Percentiles rank a stretch among this genome's conserved stretches.
Evolutionary conservation across 306 rosid genomes (phyloP).

Genomic region (Prunus mira): DNA sequence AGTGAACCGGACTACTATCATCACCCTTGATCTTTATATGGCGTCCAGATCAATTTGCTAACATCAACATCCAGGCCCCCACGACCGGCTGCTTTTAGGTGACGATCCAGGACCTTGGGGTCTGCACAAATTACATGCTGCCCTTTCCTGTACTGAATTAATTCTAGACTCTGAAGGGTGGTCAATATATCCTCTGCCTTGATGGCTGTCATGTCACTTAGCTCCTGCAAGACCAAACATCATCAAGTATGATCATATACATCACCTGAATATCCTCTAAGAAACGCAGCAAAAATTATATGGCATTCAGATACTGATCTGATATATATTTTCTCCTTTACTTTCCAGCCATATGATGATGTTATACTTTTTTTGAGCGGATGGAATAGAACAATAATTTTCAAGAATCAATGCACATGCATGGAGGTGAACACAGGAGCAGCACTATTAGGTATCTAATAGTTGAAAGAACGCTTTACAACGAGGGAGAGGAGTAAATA

Average conservation of each 20-base stretch:
- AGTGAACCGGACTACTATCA: background rate
- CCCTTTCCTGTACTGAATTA: constrained; percentile 96
- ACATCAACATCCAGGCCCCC: constrained; percentile 97
- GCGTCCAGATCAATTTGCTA: constrained; percentile 95
- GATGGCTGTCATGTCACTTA: constrained; percentile 99
- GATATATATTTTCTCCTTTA: background rate
- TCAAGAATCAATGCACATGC: background rate
- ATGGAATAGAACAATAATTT: background rate
- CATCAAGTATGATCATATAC: background rate
- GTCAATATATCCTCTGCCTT: constrained; percentile 90
- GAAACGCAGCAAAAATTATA: background rate
- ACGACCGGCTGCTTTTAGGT: constrained; percentile 94
- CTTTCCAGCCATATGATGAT: background rate
- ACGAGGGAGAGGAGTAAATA: too few relatives aligned
- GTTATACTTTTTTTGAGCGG: background rate
- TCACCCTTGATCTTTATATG: constrained; percentile 83
- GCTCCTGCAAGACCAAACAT: constrained; percentile 54
- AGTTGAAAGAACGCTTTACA: background rate
- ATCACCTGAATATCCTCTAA: background rate
- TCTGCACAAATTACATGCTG: constrained; percentile 98
- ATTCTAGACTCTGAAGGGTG: constrained; percentile 84
- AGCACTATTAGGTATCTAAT: background rate
- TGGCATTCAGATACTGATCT: background rate
- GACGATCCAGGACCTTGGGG: constrained; percentile 96
- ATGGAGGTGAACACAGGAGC: background rate